Conservation (phyloP, 176 grass and related monocot genomes). For the Ananas comosus region DNA sequence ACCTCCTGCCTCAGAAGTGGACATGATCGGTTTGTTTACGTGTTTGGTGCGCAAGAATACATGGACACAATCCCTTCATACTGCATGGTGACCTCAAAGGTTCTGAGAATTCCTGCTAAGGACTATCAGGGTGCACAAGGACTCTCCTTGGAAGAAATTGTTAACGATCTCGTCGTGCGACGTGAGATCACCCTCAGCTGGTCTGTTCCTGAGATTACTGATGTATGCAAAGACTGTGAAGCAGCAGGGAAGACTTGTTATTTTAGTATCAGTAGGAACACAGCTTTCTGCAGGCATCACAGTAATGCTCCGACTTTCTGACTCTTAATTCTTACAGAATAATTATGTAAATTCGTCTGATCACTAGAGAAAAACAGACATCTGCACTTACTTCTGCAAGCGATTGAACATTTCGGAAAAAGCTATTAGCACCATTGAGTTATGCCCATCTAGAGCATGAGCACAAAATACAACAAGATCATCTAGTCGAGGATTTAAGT, state of each 20-base stretch:
- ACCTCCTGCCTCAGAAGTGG: not conserved
- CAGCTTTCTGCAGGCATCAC: slow-evolving; percentile 28
- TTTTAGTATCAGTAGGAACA: slow-evolving; percentile 5
- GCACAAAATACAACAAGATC: too few species aligned
- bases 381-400: not conserved
- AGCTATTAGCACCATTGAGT: too few species aligned
- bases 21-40: slow-evolving; percentile 16
- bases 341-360: not conserved
- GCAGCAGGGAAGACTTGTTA: slow-evolving; percentile 15
- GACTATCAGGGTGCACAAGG: not conserved
- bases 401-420: too few species aligned
- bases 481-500: too few species aligned
- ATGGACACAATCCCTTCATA: slow-evolving; percentile 27
- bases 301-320: slow-evolving; percentile 12
- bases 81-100: slow-evolving; percentile 19
- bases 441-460: too few species aligned
- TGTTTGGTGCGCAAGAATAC: not conserved
- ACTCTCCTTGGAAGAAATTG: too few species aligned
- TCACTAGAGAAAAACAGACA: not conserved
- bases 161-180: slow-evolving; percentile 9
- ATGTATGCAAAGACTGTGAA: slow-evolving; percentile 21
- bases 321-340: not conserved
- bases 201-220: slow-evolving; percentile 13
- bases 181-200: slow-evolving; percentile 21
- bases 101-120: not conserved